Conservation (phyloP, 208 protist species). For the Leishmania lainsoni region DNA sequence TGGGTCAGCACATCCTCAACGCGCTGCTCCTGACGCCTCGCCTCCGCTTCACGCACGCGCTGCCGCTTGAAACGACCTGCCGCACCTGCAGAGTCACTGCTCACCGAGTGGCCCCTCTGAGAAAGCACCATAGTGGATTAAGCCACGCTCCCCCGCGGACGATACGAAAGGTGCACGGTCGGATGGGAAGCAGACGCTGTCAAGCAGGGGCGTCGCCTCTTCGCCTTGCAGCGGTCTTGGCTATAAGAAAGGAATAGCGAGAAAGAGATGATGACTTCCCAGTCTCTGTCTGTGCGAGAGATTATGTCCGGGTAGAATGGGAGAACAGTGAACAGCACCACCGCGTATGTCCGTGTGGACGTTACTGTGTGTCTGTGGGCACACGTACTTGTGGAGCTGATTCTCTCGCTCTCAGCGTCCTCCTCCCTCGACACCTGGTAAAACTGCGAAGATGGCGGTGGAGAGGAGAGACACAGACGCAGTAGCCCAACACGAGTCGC, state of each 20-base stretch:
- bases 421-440: background rate
- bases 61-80: slow-evolving; percentile 16
- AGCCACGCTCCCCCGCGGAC: background rate
- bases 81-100: background rate
- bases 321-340: background rate
- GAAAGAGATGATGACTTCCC: background rate
- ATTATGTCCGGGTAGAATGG: background rate
- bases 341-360: background rate
- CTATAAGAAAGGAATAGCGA: background rate
- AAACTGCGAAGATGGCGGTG: background rate
- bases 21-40: slow-evolving; percentile 20
- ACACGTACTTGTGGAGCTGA: background rate
- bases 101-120: background rate
- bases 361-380: background rate
- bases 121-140: background rate
- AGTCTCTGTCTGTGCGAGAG: background rate
- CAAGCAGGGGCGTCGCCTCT: background rate
- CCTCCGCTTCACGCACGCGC: slow-evolving; percentile 24
- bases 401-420: background rate
- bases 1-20: slow-evolving; percentile 34
- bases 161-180: background rate
- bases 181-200: background rate
- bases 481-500: background rate
- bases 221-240: background rate
- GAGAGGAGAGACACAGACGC: background rate